A percentile compares a stretch with the other conserved stretches of the same genome.
phyloP scores from a whole-genome alignment of 2,329 filamentous ascomycete species.

The Sclerotinia sclerotiorum region DNA sequence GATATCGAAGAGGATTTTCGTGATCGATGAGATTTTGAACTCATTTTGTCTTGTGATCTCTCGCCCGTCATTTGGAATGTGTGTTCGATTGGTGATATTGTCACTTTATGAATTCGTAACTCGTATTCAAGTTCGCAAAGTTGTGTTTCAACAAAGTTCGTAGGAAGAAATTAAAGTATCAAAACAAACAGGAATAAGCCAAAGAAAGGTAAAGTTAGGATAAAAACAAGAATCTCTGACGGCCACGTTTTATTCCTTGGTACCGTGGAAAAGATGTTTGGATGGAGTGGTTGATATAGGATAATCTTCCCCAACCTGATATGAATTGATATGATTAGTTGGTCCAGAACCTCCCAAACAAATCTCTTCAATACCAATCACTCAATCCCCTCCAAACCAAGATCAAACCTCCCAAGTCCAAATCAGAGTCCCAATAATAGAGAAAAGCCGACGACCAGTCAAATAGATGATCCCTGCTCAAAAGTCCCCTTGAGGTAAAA shows the following conservation, averaged over 20 bases:
- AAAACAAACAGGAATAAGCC: neutral
- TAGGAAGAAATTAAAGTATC: neutral
- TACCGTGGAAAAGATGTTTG: conserved; percentile 5
- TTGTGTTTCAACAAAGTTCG: neutral
- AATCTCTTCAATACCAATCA: conserved; percentile 9
- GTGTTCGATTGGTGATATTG: neutral
- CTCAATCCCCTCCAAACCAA: conserved; percentile 4
- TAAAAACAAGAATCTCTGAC: conserved; percentile 3
- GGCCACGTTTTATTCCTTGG: conserved; percentile 16
- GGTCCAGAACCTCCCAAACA: neutral
- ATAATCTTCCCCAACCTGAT: neutral
- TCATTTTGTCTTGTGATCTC: conserved; percentile 20
- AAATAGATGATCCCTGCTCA: neutral
- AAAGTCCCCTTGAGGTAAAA: neutral
- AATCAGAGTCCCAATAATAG: neutral
- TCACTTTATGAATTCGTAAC: neutral
- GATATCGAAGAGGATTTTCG: conserved; percentile 23
- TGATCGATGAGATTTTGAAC: conserved; percentile 23
- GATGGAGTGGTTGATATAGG: neutral
- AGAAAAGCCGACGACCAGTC: neutral
- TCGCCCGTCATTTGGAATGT: neutral
- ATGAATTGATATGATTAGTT: conserved; percentile 3
- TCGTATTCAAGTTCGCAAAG: neutral
- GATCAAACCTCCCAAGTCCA: conserved; percentile 2
- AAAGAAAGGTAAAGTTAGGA: neutral